Conservation (phyloP, 2,329 filamentous ascomycete genomes). For the Talaromyces sp. region DNA sequence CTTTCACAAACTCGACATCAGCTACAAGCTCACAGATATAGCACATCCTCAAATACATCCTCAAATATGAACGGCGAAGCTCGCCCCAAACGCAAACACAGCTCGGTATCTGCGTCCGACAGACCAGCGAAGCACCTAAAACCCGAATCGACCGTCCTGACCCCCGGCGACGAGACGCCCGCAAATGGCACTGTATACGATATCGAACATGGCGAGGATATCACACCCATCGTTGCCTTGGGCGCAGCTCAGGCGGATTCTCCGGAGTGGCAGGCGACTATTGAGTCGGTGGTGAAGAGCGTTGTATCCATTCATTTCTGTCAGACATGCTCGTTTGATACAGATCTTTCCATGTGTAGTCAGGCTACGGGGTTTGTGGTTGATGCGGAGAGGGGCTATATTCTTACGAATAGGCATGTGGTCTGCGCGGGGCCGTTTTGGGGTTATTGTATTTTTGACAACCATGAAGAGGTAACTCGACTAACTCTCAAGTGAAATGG, state of each 20-base stretch:
- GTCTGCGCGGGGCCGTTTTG: slow-evolving; percentile 94
- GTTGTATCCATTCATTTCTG: slow-evolving; percentile 99
- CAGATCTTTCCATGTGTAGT: slow-evolving; percentile 86
- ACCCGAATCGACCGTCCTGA: slow-evolving; percentile 40
- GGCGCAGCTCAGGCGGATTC: slow-evolving; percentile 56
- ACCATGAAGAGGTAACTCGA: slow-evolving; percentile 68
- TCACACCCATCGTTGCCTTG: slow-evolving; percentile 41
- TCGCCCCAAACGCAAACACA: slow-evolving; percentile 53
- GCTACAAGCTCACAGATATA: slow-evolving; percentile 1
- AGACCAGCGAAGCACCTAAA: slow-evolving; percentile 54
- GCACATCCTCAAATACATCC: slow-evolving; percentile 14
- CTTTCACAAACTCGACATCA: slow-evolving; percentile 8
- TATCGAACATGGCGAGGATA: slow-evolving; percentile 44
- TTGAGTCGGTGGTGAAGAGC: slow-evolving; percentile 87
- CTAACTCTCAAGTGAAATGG: not conserved
- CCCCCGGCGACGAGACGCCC: slow-evolving; percentile 38
- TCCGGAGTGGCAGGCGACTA: slow-evolving; percentile 90
- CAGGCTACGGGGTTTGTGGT: slow-evolving; percentile 98
- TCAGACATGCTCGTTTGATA: slow-evolving; percentile 96
- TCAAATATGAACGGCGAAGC: slow-evolving; percentile 46
- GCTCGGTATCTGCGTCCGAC: slow-evolving; percentile 45
- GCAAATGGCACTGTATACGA: slow-evolving; percentile 42
- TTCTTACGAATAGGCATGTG: slow-evolving; percentile 85
- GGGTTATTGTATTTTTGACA: slow-evolving; percentile 98
- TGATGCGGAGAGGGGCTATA: slow-evolving; percentile 85